Conservation (phyloP, 2,329 filamentous ascomycete species). For the Aspergillus fructus region DNA sequence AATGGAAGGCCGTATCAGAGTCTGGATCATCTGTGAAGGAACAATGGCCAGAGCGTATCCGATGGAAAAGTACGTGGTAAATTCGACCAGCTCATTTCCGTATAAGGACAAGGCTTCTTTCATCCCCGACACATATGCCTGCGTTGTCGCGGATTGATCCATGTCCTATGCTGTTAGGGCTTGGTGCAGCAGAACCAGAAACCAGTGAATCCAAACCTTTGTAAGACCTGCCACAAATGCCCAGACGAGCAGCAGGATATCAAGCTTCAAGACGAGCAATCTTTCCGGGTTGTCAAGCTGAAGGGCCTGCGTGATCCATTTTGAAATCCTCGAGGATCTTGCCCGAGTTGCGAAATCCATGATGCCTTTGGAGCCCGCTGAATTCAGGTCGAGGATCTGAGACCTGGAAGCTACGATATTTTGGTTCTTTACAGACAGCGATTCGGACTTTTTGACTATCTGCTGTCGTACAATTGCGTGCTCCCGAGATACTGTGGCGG, state of each 20-base stretch:
- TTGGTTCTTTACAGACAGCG: neutral
- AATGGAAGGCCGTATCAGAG: conserved; percentile 19
- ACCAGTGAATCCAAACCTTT: neutral
- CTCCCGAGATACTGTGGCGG: neutral
- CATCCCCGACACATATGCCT: conserved; percentile 41
- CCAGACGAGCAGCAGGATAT: conserved; percentile 7
- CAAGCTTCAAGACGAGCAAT: conserved; percentile 9
- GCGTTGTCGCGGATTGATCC: conserved; percentile 13
- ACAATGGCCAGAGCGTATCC: conserved; percentile 39
- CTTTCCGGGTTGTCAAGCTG: neutral
- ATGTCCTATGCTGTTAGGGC: conserved; percentile 8
- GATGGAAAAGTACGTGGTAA: conserved; percentile 44
- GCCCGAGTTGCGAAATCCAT: neutral
- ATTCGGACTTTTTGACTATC: neutral
- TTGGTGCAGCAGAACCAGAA: neutral
- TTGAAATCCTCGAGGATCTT: neutral
- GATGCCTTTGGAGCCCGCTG: neutral
- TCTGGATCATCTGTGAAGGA: conserved; percentile 19
- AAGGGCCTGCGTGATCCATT: neutral
- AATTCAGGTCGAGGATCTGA: neutral
- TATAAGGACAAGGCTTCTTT: conserved; percentile 41
- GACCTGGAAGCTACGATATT: neutral
- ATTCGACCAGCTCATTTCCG: conserved; percentile 43
- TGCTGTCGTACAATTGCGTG: neutral
- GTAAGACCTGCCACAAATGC: conserved; percentile 12